Evolutionary conservation across 768 basidiomycete genomes (phyloP).

Genomic region (Suillus fuscotomentosus): DNA sequence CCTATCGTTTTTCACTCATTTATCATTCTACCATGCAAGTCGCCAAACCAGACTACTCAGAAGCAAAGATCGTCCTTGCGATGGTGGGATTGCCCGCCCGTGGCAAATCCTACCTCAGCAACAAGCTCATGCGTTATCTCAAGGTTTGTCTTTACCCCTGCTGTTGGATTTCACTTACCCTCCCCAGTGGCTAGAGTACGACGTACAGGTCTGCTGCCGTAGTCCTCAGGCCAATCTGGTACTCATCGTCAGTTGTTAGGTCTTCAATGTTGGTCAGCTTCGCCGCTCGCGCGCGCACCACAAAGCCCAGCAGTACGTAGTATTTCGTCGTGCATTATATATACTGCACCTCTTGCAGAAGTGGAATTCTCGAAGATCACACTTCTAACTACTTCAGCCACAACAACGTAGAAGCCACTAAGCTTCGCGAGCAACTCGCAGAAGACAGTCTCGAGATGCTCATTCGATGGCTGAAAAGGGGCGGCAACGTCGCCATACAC

Average conservation of each 20-base stretch:
- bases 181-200: constrained; percentile 95
- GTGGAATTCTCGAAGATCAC: constrained; percentile 88
- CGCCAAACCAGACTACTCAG: constrained; percentile 96
- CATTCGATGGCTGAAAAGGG: constrained; percentile 92
- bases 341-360: constrained; percentile 37
- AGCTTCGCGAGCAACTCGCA: constrained; percentile 77
- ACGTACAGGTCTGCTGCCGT: constrained; percentile 69
- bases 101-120: constrained; percentile 97
- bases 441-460: constrained; percentile 93
- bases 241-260: constrained; percentile 42
- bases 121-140: constrained; percentile 95
- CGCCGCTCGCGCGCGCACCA: constrained; percentile 83
- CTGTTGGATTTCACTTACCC: constrained; percentile 4
- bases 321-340: background rate
- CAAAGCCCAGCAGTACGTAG: constrained; percentile 66
- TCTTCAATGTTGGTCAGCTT: constrained; percentile 97
- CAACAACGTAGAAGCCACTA: constrained; percentile 74
- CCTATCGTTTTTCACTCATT: constrained; percentile 3
- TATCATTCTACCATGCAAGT: constrained; percentile 42
- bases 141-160: constrained; percentile 51
- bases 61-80: constrained; percentile 96
- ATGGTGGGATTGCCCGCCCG: constrained; percentile 98
- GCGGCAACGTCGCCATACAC: constrained; percentile 97
- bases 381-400: constrained; percentile 89
- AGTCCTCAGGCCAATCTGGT: background rate